These are phyloP conservation scores for Paramecium sonneborni DNA, from an alignment of 73 alveolate genomes.

Conservation along the genomic window DNA sequence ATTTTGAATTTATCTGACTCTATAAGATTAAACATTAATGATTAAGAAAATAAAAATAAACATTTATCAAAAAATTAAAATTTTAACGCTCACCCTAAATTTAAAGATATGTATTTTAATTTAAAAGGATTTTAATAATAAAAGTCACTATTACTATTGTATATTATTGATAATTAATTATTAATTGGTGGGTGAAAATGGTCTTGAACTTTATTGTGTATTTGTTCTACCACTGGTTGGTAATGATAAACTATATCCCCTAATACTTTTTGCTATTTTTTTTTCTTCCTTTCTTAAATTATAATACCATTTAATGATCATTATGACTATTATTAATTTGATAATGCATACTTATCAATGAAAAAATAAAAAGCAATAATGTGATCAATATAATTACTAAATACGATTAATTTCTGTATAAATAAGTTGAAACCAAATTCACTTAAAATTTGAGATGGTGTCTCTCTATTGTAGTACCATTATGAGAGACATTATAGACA, in stretches of 20 bases:
- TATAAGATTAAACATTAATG: neutral
- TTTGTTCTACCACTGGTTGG: neutral
- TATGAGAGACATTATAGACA: neutral
- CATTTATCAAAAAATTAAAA: neutral
- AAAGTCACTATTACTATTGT: neutral
- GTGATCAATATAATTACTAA: neutral
- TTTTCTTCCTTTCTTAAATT: neutral
- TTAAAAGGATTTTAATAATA: neutral
- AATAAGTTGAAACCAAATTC: too few species aligned
- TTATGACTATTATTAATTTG: neutral
- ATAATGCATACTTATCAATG: neutral
- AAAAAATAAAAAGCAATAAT: neutral
- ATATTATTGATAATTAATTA: neutral
- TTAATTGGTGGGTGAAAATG: neutral
- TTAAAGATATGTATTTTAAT: neutral
- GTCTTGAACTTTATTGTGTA: neutral
- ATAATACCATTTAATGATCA: neutral
- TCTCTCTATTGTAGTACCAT: neutral
- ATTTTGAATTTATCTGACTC: neutral
- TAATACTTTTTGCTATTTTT: neutral
- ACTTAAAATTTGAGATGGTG: neutral
- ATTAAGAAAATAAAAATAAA: neutral
- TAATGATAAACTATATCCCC: neutral
- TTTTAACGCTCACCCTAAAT: neutral
- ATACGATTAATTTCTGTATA: neutral